Evolutionary conservation across 2,329 filamentous ascomycete species (phyloP).

Genomic region (Aspergillus sp.): DNA sequence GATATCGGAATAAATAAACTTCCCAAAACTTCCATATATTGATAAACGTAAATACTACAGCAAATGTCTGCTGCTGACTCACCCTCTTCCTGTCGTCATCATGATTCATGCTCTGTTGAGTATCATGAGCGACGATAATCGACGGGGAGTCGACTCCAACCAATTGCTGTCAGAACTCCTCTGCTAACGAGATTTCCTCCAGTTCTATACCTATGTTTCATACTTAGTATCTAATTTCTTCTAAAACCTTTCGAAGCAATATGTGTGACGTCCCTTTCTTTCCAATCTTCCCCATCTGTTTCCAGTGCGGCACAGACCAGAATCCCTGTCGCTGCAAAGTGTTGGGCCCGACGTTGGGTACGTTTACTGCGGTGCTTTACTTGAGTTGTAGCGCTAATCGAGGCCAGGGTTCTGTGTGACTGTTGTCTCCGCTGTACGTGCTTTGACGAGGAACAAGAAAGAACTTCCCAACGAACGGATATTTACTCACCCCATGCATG

Average conservation of each 20-base stretch:
- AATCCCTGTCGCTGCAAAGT: conserved; percentile 59
- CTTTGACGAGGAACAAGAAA: not conserved
- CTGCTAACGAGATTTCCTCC: not conserved
- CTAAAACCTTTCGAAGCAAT: not conserved
- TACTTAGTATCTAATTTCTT: not conserved
- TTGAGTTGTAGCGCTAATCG: not conserved
- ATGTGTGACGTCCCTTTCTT: conserved; percentile 42
- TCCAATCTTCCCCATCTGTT: conserved; percentile 51
- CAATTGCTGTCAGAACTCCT: not conserved
- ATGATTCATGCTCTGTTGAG: conserved; percentile 14
- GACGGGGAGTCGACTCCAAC: not conserved
- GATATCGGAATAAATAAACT: not conserved
- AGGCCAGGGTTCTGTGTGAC: conserved; percentile 43
- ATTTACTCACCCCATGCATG: not conserved
- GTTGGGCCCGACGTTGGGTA: conserved; percentile 54
- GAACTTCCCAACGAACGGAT: too few species aligned
- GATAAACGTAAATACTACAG: not conserved
- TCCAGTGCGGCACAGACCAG: conserved; percentile 56
- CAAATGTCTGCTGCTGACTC: not conserved
- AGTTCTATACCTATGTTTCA: not conserved
- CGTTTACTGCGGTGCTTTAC: conserved; percentile 9
- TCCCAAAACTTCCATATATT: not conserved
- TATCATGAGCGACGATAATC: not conserved
- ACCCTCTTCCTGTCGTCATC: conserved; percentile 14
- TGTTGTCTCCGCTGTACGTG: conserved; percentile 50